Base-by-base conservation (phyloP, 2,329 filamentous ascomycete species). In the Seiridium unicorne region DNA sequence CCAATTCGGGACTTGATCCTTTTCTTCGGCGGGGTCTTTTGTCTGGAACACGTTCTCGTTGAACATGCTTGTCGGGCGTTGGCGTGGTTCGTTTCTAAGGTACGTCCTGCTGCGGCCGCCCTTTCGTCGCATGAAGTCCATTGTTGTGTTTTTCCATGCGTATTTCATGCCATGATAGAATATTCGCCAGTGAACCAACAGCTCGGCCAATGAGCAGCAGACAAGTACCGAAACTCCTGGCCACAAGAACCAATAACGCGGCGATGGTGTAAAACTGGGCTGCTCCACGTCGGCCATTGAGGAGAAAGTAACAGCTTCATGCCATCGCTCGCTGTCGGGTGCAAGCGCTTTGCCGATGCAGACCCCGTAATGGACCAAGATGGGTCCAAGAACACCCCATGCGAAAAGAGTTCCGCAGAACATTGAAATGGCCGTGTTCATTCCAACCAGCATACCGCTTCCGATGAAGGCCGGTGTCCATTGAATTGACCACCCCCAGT, bases 381-480 rank as follows among this genome's bases (percentile, higher is more conserved):
- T 65, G 31, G 85, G 85, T 1, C 84, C 84, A 60, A 87, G 85
- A 61, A 87, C 62, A 55, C 65, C 76, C 83, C 84, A 86, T 35
- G 84, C 83, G 26, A 85, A 70, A 55, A 86, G 70, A 31, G 79
- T 80, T 36, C 85, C 84, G 35, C 67, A 74, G 57, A 86, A 82
- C 75, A 86, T 82, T 46, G 84, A 87, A 63, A 85, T 73, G 46
- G 83, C 81, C 38, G 82, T 79, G 71, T 87, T 86, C 63, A 86
- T 74, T 60, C 84, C 84, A 63, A 85, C 83, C 47, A 86, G 77
- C 72, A 86, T 84, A 48, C 83, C 83, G 47, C 78, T 80, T 18
- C 84, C 84, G 59, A 86, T 84, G 71, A 86, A 86, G 48, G 83
- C 83, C 0, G 83, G 82, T 1, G 83, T 86, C 74, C 76, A 84